These are phyloP conservation scores for Mycosphaerella sp. DNA, from an alignment of 2,329 filamentous ascomycete genomes.

Conservation along the genomic window DNA sequence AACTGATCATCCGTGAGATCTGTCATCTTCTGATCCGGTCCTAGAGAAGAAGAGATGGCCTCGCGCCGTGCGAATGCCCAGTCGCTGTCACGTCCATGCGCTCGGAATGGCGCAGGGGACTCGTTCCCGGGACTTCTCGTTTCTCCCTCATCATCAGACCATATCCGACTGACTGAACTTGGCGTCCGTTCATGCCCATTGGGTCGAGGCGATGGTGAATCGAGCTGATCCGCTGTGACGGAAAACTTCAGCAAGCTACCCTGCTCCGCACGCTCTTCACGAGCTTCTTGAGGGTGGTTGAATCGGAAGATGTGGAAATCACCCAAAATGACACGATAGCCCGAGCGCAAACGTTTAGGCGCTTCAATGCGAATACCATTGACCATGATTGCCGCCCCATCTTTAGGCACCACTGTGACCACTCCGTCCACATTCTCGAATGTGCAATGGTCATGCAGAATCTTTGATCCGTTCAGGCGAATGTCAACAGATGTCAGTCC, in stretches of 20 bases:
- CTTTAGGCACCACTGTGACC: slow-evolving; percentile 82
- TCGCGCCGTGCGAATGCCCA: slow-evolving; percentile 92
- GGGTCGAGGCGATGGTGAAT: slow-evolving; percentile 52
- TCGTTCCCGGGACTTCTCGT: slow-evolving; percentile 66
- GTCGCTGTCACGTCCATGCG: slow-evolving; percentile 70
- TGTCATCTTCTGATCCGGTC: slow-evolving; percentile 84
- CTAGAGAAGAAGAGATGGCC: slow-evolving; percentile 84
- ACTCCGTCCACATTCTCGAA: slow-evolving; percentile 92
- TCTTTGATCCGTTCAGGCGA: slow-evolving; percentile 85
- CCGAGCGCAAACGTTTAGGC: slow-evolving; percentile 78
- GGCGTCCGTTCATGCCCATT: slow-evolving; percentile 66
- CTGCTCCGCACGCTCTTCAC: slow-evolving; percentile 76
- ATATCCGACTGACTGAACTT: slow-evolving; percentile 62
- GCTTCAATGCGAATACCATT: slow-evolving; percentile 88
- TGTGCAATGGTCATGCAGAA: slow-evolving; percentile 83
- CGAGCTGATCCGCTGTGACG: slow-evolving; percentile 57
- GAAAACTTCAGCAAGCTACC: slow-evolving; percentile 79
- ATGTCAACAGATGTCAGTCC: slow-evolving; percentile 66
- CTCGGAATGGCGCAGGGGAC: slow-evolving; percentile 61
- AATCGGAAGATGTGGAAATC: slow-evolving; percentile 99
- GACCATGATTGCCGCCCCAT: slow-evolving; percentile 96
- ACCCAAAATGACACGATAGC: slow-evolving; percentile 89
- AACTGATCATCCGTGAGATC: slow-evolving; percentile 90
- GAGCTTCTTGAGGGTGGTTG: slow-evolving; percentile 94
- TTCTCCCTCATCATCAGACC: slow-evolving; percentile 71